Conservation (phyloP, 768 basidiomycete genomes). For the Boletus reticuloceps region DNA sequence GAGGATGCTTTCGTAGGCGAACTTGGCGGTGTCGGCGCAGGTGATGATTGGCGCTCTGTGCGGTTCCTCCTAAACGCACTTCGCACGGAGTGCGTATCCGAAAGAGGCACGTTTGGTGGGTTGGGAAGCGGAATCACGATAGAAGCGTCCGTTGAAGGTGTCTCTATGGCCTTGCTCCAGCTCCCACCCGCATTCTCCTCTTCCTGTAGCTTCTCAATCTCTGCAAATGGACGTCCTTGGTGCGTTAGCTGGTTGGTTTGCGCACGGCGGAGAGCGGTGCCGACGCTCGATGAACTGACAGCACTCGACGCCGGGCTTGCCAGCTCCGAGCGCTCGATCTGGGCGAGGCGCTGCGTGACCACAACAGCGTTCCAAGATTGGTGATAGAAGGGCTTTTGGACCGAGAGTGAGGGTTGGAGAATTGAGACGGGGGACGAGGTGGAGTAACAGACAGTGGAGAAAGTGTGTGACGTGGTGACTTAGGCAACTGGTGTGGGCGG, state of each 20-base stretch:
- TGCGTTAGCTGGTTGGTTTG: constrained; percentile 13
- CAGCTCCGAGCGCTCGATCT: constrained; percentile 43
- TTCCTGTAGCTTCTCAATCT: constrained; percentile 24
- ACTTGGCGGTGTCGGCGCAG: constrained; percentile 9
- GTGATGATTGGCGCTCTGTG: not conserved
- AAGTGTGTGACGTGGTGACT: constrained; percentile 20
- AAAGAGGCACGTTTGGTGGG: constrained; percentile 5
- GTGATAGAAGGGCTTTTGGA: constrained; percentile 57
- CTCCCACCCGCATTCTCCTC: not conserved
- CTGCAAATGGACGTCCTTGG: constrained; percentile 17
- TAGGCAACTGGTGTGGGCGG: constrained; percentile 28
- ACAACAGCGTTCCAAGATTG: constrained; percentile 58
- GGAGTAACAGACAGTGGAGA: constrained; percentile 22
- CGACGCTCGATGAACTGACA: constrained; percentile 19
- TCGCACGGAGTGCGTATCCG: constrained; percentile 15
- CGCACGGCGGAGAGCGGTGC: constrained; percentile 25
- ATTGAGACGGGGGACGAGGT: constrained; percentile 25
- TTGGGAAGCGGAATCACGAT: constrained; percentile 23
- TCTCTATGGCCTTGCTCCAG: constrained; percentile 1
- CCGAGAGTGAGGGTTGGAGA: constrained; percentile 27
- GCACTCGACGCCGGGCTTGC: constrained; percentile 17
- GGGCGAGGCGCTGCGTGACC: constrained; percentile 63
- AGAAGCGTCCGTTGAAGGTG: constrained; percentile 24
- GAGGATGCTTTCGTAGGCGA: constrained; percentile 5
- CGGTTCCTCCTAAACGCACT: constrained; percentile 23